Conservation (phyloP, 2,329 filamentous ascomycete species). For the Beauveria australis region DNA sequence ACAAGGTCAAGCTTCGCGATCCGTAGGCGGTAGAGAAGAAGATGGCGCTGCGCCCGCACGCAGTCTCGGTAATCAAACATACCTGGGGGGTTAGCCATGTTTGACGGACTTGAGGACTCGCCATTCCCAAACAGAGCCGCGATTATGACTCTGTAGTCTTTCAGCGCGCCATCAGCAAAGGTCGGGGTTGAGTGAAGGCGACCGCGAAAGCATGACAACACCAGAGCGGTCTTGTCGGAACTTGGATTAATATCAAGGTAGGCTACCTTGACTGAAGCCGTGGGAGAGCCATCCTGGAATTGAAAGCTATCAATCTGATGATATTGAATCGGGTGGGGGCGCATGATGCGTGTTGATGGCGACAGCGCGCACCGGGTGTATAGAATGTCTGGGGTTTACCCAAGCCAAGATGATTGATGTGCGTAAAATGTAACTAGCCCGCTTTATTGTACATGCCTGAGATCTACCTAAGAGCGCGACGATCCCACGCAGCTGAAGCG, state of each 20-base stretch:
- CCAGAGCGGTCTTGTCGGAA: not conserved
- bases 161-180: not conserved
- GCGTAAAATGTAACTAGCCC: too few species aligned
- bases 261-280: not conserved
- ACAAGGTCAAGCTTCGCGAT: conserved; percentile 27
- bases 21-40: not conserved
- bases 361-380: too few species aligned
- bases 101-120: not conserved
- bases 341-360: too few species aligned
- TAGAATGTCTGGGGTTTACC: too few species aligned
- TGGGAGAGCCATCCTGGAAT: not conserved
- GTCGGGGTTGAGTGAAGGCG: not conserved
- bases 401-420: too few species aligned
- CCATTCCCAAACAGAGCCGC: not conserved
- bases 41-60: not conserved
- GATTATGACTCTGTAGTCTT: not conserved
- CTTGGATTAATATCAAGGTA: not conserved
- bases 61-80: not conserved
- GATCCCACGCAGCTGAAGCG: too few species aligned
- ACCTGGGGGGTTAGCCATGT: not conserved
- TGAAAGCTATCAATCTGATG: not conserved
- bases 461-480: too few species aligned
- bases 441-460: too few species aligned
- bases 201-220: not conserved
- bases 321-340: too few species aligned